A percentile compares a stretch with the other conserved stretches of the same genome.
phyloP scores from a whole-genome alignment of 257 asterid species.

The Solanum rostratum region DNA sequence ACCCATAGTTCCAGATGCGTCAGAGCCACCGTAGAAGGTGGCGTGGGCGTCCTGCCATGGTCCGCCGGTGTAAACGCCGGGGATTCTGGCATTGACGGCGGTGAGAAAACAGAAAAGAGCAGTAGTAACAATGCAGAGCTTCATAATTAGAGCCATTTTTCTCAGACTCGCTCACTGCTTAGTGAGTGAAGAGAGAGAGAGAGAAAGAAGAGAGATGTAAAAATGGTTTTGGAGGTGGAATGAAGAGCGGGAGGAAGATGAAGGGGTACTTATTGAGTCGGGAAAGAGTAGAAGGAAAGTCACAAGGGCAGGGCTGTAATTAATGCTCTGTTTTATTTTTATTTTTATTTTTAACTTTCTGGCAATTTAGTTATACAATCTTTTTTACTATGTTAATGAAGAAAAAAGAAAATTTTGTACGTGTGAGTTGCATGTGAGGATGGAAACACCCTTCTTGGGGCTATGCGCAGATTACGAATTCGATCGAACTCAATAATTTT shows the following conservation, averaged over 20 bases:
- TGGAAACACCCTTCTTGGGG: neutral
- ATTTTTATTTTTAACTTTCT: neutral
- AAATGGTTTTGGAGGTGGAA: constrained; percentile 4
- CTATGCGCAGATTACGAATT: too few species aligned
- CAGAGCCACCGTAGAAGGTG: constrained; percentile 84
- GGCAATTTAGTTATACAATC: neutral
- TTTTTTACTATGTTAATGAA: neutral
- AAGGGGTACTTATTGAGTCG: constrained; percentile 38
- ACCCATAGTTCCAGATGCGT: constrained; percentile 98
- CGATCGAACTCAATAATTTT: too few species aligned
- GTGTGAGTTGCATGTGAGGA: neutral
- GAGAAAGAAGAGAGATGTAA: constrained; percentile 1
- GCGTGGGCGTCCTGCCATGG: constrained; percentile 73
- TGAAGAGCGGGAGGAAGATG: constrained; percentile 28
- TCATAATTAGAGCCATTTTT: neutral
- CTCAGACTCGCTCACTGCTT: neutral
- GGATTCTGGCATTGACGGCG: constrained; percentile 28
- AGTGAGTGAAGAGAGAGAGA: neutral
- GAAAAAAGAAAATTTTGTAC: neutral
- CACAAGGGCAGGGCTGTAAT: constrained; percentile 11
- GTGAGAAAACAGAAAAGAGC: constrained; percentile 25
- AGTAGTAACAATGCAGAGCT: constrained; percentile 24
- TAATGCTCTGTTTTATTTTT: constrained; percentile 3
- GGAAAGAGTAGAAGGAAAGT: neutral
- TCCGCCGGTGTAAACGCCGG: constrained; percentile 55